Evolutionary conservation across 2,329 filamentous ascomycete species (phyloP).

Genomic region (Fusarium sp.): DNA sequence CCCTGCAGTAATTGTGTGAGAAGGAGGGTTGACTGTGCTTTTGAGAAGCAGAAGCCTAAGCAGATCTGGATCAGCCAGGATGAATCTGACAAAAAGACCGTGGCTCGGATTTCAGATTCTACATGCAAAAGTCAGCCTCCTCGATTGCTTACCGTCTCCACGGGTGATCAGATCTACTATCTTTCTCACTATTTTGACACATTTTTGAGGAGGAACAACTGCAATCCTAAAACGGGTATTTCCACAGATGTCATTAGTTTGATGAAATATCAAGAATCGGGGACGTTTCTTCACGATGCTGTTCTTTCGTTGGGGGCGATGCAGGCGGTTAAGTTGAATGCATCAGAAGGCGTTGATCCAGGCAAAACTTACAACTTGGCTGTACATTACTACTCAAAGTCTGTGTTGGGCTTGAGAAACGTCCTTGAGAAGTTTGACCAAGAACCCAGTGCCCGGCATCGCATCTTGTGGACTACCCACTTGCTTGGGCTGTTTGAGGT

Average conservation of each 20-base stretch:
- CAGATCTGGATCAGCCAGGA: conserved; percentile 39
- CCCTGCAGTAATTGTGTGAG: conserved; percentile 46
- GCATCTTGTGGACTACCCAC: conserved; percentile 48
- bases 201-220: conserved; percentile 43
- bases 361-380: conserved; percentile 19
- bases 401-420: conserved; percentile 35
- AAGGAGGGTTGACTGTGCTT: conserved; percentile 37
- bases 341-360: neutral
- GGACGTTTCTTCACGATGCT: conserved; percentile 40
- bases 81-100: neutral
- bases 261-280: conserved; percentile 20
- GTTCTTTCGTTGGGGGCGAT: conserved; percentile 46
- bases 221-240: conserved; percentile 18
- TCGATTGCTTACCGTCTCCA: neutral
- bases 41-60: neutral
- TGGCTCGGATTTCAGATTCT: neutral
- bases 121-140: neutral
- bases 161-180: conserved; percentile 19
- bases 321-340: conserved; percentile 38
- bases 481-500: conserved; percentile 49
- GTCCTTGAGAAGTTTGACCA: conserved; percentile 11
- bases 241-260: conserved; percentile 36
- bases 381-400: conserved; percentile 40
- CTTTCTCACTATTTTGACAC: conserved; percentile 45
- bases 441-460: neutral